Percentiles rank a stretch among this genome's conserved stretches.
phyloP scores from a whole-genome alignment of 2,329 filamentous ascomycete genomes.

The Falciphora oryzae region DNA sequence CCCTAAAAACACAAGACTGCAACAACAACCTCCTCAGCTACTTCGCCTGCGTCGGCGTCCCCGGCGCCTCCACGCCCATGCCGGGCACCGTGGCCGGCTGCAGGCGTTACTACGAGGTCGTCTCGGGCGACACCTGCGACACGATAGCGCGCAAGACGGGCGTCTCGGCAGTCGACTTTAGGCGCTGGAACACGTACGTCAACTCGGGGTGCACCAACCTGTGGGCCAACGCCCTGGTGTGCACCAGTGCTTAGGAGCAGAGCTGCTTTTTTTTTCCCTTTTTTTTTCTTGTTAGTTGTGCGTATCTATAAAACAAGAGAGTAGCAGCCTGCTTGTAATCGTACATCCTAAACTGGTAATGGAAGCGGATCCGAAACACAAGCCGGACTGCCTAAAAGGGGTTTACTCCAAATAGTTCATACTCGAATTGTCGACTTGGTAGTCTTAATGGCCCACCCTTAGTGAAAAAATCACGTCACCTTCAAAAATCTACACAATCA shows the following conservation, averaged over 20 bases:
- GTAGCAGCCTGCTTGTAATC: no score
- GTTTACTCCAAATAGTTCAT: no score
- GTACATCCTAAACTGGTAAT: no score
- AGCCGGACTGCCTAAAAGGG: no score
- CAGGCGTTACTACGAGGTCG: constrained; percentile 25
- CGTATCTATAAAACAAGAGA: no score
- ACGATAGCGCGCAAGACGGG: constrained; percentile 13
- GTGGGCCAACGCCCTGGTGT: constrained; percentile 14
- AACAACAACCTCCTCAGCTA: constrained; percentile 10
- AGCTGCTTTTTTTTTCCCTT: no score
- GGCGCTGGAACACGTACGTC: constrained; percentile 16
- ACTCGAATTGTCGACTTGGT: no score
- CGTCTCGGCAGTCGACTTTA: constrained; percentile 8
- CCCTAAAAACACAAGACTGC: constrained; percentile 9
- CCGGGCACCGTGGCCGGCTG: constrained; percentile 19
- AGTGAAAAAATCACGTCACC: no score
- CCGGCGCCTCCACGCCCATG: background rate
- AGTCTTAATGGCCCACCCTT: no score
- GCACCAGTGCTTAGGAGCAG: background rate
- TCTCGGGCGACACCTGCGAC: constrained; percentile 26
- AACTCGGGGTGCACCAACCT: constrained; percentile 16
- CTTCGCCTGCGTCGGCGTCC: constrained; percentile 9
- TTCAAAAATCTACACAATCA: no score
- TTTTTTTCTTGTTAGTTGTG: no score
- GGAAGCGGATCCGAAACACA: no score